Evolutionary conservation across 768 basidiomycete species (phyloP), one percentile per base, ranked within the genome.

Genomic region (Leccinum pellstonianum): DNA sequence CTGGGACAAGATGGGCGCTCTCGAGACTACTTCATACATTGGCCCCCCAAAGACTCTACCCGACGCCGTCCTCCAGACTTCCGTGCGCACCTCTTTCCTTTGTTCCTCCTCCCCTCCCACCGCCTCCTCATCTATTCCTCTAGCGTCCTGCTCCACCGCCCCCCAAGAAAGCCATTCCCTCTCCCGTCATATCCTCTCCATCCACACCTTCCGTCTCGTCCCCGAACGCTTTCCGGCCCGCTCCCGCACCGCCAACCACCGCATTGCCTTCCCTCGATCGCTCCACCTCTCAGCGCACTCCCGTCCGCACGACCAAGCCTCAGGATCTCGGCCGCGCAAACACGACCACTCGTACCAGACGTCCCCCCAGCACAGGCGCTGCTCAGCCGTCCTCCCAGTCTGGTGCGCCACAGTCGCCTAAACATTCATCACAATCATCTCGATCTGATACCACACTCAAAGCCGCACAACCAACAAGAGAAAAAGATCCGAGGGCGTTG

Each of bases 1-100:
- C 33, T 94, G 91, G 91, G 91, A 90, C 74, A 94, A 93, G 80
- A 82, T 93, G 74, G 89, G 86, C 14, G 79, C 82, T 14, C 80
- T 86, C 65, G 83, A 69, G 59, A 60, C 72, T 0, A 52, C 68
- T 0, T 29, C 69, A 19, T 68, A 63, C 63, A 56, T 65, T 43
- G 38, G 56, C n/a, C 12, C 47, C 29, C 72, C 77, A 59, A 75
- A 73, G 53, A 33, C 72, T 1, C 56, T 58, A 38, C 76, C 75
- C 5, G 84, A 85, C 41, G 81, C 83, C 38, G 79, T 75, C 51
- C 80, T 83, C 64, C 80, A 80, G 70, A 86, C 78, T 65, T 81
- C 83, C 8, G 90, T 86, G 66, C 69, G 82, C 80, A 21, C 0
- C 38, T 3, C 5, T n/a, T 3, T 19, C 15, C 6, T 5, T 41